These are phyloP conservation scores for Durio zibethinus DNA, from an alignment of 345 rosid genomes.

Conservation along the genomic window DNA sequence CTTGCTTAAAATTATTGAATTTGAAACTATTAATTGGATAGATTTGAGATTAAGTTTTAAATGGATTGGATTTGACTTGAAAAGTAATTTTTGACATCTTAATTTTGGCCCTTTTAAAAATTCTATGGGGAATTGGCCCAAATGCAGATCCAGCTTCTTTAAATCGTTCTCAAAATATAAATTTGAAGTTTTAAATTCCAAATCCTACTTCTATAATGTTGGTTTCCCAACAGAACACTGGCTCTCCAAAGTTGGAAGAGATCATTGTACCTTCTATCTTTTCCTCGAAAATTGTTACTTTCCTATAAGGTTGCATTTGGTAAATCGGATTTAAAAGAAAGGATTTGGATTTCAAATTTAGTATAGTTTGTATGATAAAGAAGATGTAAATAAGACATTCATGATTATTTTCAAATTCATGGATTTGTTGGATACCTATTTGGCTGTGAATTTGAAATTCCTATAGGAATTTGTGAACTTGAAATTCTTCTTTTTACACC, in stretches of 20 bases:
- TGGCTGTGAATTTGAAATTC: neutral
- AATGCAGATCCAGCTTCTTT: slow-evolving; percentile 6
- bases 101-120: neutral
- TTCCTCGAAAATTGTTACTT: neutral
- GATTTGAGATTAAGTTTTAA: neutral
- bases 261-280: slow-evolving; percentile 1
- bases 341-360: too few relatives aligned
- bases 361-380: too few relatives aligned
- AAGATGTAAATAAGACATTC: neutral
- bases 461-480: neutral
- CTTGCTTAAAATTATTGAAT: neutral
- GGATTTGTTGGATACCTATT: neutral
- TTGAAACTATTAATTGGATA: neutral
- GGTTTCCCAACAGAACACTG: neutral
- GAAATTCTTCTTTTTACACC: neutral
- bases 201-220: neutral
- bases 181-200: neutral
- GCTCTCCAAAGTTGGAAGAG: neutral
- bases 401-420: neutral
- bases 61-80: neutral
- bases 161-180: neutral
- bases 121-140: neutral
- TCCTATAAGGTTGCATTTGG: neutral
- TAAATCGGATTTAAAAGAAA: neutral
- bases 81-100: neutral